A percentile compares a stretch with the other conserved stretches of the same genome.
Conservation (phyloP, 192 early-diverging fungal species). For the Chytriomyces sp. region DNA sequence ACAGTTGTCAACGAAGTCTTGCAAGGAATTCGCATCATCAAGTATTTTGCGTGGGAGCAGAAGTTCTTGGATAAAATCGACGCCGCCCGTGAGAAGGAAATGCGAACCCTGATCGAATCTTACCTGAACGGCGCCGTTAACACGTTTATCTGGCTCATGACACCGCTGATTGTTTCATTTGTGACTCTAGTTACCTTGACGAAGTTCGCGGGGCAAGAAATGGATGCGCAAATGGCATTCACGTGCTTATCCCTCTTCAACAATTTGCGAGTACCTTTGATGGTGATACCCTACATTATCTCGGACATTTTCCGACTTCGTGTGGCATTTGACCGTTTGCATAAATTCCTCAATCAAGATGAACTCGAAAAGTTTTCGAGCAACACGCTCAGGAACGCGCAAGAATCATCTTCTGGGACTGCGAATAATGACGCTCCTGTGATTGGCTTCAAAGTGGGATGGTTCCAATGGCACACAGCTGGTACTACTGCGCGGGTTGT, state of each 20-base stretch:
- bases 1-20: constrained; percentile 68
- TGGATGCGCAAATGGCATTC: constrained; percentile 72
- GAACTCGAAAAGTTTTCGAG: constrained; percentile 57
- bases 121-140: constrained; percentile 23
- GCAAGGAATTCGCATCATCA: constrained; percentile 47
- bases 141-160: constrained; percentile 33
- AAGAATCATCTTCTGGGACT: neutral
- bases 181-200: constrained; percentile 64
- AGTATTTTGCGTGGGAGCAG: constrained; percentile 52
- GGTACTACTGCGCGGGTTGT: neutral
- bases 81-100: constrained; percentile 33
- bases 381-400: neutral
- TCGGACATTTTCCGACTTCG: constrained; percentile 54
- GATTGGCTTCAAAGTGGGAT: constrained; percentile 33
- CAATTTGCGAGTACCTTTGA: constrained; percentile 57
- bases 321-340: constrained; percentile 65
- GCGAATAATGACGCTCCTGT: neutral
- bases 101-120: constrained; percentile 23
- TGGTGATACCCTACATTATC: constrained; percentile 60
- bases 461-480: constrained; percentile 28
- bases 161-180: constrained; percentile 58
- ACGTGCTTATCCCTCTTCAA: constrained; percentile 67
- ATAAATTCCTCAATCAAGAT: constrained; percentile 72
- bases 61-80: constrained; percentile 39
- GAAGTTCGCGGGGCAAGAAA: constrained; percentile 51